Conservation (phyloP, 805 yeast species). For the Candida nitratophila region DNA sequence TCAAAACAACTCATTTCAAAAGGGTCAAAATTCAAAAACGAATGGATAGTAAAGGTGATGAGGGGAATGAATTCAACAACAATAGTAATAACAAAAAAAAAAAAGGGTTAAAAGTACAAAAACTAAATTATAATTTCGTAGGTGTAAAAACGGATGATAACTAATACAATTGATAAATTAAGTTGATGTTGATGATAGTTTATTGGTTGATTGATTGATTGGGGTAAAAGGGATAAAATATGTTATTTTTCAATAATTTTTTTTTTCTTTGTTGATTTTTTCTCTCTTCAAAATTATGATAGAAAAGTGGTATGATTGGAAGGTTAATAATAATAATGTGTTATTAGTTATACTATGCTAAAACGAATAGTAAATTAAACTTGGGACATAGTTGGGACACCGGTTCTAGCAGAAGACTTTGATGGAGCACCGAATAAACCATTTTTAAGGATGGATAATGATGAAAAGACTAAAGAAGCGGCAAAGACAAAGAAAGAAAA, state of each 20-base stretch:
- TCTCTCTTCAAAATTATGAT: too few relatives aligned
- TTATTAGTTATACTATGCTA: too few relatives aligned
- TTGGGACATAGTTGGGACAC: constrained; percentile 87
- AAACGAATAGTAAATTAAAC: constrained; percentile 41
- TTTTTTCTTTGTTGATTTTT: not conserved
- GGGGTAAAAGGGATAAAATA: not conserved
- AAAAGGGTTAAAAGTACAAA: too few relatives aligned
- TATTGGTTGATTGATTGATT: not conserved
- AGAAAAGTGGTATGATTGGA: too few relatives aligned
- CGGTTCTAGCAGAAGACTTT: constrained; percentile 58
- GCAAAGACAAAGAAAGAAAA: constrained; percentile 73
- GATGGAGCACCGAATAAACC: constrained; percentile 52
- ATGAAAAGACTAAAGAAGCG: constrained; percentile 49
- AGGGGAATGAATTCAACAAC: too few relatives aligned
- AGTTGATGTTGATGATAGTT: too few relatives aligned
- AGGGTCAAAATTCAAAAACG: not conserved
- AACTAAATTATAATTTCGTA: too few relatives aligned
- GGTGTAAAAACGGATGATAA: too few relatives aligned
- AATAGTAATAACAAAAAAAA: too few relatives aligned
- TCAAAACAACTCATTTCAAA: not conserved
- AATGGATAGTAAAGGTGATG: not conserved
- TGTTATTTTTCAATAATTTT: not conserved
- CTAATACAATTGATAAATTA: too few relatives aligned
- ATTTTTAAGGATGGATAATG: constrained; percentile 42
- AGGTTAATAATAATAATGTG: too few relatives aligned